Base-by-base conservation (phyloP, 352 stramenopile species). In the Pythium plurisporium region DNA sequence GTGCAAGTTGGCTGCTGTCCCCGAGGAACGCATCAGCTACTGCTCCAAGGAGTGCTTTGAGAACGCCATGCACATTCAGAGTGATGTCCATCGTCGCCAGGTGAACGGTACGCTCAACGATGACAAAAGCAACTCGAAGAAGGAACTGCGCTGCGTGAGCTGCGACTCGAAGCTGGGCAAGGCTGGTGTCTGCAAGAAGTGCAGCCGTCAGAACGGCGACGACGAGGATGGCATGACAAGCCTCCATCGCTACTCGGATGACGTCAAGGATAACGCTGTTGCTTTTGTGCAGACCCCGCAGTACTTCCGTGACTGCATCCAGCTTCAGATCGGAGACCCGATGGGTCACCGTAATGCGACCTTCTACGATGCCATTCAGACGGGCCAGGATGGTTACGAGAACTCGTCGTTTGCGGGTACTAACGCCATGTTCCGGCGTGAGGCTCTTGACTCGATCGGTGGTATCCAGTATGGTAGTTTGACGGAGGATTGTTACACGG, bases 301-400 rank as follows among this genome's bases (percentile, higher is more conserved):
- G 81, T 95, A 95, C 72, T 95, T 95, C 48, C 76, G 91, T 42
- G 86, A 95, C 69, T 85, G 71, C 14, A 74, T 75, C 15, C 86
- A 95, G 62, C 38, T 95, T 27, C 70, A 91, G 56, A 92, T 95
- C 79, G 86, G 86, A 22, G 86, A 95, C 64, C 86, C 86, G 3
- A 91, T 79, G 73, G 86, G 86, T 31, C 86, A 95, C 76, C 88
- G 89, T 63, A 95, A 95, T 61, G 90, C 86, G 29, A 95, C 89
- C 76, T 95, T 95, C 80, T 95, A 91, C 67, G 86, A 95, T 50
- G 82, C 86, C 49, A 80, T 93, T 64, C 86, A 95, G 72, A 91
- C 76, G 64, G 83, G 86, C 53, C 83, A 76, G 74, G 86, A 95
- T 64, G 86, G 86, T 37, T 95, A 90, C 58, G 86, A 95, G 54